Percentiles rank a stretch among this genome's conserved stretches.
Evolutionary conservation across 176 grass and related monocot genomes (phyloP).

Genomic region (Thinopyrum elongatum): DNA sequence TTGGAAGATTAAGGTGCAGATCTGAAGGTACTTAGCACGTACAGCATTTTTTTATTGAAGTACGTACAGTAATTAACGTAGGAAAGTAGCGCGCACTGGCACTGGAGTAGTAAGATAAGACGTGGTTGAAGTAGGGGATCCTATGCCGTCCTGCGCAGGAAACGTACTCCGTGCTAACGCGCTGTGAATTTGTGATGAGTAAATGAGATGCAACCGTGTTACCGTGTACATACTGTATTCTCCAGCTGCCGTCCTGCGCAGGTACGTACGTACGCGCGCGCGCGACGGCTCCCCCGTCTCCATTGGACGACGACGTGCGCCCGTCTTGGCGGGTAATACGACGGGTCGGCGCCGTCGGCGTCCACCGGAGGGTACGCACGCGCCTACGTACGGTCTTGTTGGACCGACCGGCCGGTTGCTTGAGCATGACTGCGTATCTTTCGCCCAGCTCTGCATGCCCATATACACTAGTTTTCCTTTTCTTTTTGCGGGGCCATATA

Average conservation of each 20-base stretch:
- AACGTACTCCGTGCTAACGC: background rate
- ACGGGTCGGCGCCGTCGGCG: background rate
- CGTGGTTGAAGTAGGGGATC: background rate
- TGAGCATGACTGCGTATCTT: background rate
- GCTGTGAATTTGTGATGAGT: too few species aligned
- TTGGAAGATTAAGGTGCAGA: background rate
- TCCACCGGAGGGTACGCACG: background rate
- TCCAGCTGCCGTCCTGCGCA: background rate
- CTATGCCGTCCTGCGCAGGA: too few species aligned
- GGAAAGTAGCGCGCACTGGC: background rate
- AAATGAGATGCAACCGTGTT: background rate
- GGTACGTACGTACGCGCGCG: background rate
- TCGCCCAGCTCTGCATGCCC: background rate
- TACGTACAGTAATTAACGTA: background rate
- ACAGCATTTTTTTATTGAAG: background rate
- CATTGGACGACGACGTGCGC: conserved; percentile 4
- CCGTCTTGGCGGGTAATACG: background rate
- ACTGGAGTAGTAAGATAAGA: background rate
- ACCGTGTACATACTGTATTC: background rate
- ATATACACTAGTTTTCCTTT: too few species aligned
- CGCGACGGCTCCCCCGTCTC: background rate
- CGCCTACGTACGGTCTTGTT: background rate
- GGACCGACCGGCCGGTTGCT: background rate
- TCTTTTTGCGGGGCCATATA: too few species aligned
- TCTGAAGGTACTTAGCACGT: background rate